Conservation (phyloP, 768 basidiomycete species). For the Amanita pseudoporphyria region DNA sequence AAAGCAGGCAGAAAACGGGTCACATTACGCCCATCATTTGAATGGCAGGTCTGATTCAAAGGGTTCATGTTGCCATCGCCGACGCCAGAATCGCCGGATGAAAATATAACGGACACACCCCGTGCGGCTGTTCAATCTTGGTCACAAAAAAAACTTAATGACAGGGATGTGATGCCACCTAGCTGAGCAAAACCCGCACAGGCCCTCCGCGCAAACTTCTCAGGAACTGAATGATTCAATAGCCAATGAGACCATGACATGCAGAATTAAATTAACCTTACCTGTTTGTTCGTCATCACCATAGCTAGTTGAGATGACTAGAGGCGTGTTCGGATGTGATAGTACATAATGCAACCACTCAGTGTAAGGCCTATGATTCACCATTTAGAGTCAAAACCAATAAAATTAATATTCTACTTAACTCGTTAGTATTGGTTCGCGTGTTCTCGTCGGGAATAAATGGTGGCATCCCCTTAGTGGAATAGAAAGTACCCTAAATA, state of each 20-base stretch:
- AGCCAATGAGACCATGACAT: neutral
- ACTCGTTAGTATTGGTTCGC: conserved; percentile 31
- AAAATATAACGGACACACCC: conserved; percentile 55
- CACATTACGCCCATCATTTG: conserved; percentile 47
- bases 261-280: conserved; percentile 12
- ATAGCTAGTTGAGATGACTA: conserved; percentile 64
- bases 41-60: conserved; percentile 39
- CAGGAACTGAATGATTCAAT: conserved; percentile 21
- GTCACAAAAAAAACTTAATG: neutral
- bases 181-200: conserved; percentile 59
- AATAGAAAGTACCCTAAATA: conserved; percentile 39
- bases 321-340: conserved; percentile 34
- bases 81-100: conserved; percentile 61
- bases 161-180: conserved; percentile 21
- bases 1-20: conserved; percentile 50
- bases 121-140: conserved; percentile 37
- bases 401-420: neutral
- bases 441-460: conserved; percentile 38
- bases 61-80: conserved; percentile 52
- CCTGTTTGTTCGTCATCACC: conserved; percentile 66
- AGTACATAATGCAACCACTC: conserved; percentile 61
- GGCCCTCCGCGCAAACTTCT: conserved; percentile 43
- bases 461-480: conserved; percentile 54
- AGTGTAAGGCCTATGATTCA: conserved; percentile 15
- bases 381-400: neutral